A percentile compares a stretch with the other conserved stretches of the same genome.
phyloP scores from a whole-genome alignment of 805 yeast species.

The Ogataea nitratoaversa region DNA sequence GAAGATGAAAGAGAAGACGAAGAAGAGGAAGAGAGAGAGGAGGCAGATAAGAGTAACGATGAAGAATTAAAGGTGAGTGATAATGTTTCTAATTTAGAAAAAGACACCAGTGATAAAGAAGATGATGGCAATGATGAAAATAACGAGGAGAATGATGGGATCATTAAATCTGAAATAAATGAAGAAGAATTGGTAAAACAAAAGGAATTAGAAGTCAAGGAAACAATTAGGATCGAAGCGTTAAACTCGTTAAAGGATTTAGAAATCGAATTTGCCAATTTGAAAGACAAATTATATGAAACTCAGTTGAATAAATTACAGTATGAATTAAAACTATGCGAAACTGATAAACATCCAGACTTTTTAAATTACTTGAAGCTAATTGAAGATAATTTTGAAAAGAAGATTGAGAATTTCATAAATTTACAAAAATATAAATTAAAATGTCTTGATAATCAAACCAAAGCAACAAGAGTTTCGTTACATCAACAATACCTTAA shows the following conservation, averaged over 20 bases:
- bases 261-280: constrained; percentile 79
- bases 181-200: constrained; percentile 22
- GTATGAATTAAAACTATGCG: constrained; percentile 81
- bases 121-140: constrained; percentile 16
- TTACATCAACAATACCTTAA: constrained; percentile 82
- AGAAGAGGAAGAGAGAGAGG: constrained; percentile 4
- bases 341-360: constrained; percentile 90
- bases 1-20: constrained; percentile 13
- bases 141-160: constrained; percentile 16
- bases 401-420: constrained; percentile 42
- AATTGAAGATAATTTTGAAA: constrained; percentile 71
- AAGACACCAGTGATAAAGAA: constrained; percentile 4
- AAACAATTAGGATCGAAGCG: constrained; percentile 54
- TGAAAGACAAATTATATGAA: constrained; percentile 80
- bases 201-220: constrained; percentile 28
- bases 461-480: constrained; percentile 71
- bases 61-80: too few species aligned
- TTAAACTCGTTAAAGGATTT: constrained; percentile 70
- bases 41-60: neutral
- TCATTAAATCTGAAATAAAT: constrained; percentile 16
- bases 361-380: constrained; percentile 64
- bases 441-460: constrained; percentile 74
- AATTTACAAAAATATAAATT: constrained; percentile 57
- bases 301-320: constrained; percentile 75
- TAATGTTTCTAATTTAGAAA: neutral